Conservation (phyloP, 306 rosid genomes). For the Urtica urens region DNA sequence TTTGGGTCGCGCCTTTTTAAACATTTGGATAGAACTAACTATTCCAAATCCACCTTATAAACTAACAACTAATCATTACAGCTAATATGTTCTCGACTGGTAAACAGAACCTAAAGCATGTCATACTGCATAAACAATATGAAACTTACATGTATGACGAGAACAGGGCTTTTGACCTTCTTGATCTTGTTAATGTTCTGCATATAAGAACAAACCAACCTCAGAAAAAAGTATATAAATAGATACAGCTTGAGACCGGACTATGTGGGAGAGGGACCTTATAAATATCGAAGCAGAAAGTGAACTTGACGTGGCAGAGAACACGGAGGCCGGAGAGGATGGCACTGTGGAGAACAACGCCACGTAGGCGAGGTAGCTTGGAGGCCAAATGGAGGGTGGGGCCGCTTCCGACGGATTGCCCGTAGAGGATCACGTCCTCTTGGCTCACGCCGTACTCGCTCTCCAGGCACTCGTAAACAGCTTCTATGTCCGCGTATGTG, state of each 20-base stretch:
- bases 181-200: constrained; percentile 92
- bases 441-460: constrained; percentile 88
- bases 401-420: constrained; percentile 97
- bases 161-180: constrained; percentile 96
- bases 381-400: constrained; percentile 95
- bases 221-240: not conserved
- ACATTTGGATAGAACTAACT: too few relatives aligned
- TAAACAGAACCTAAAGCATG: constrained; percentile 4
- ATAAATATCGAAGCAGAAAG: constrained; percentile 83
- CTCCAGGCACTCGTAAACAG: constrained; percentile 88
- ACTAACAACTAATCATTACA: too few relatives aligned
- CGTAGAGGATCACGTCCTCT: constrained; percentile 86
- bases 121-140: constrained; percentile 1
- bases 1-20: too few relatives aligned
- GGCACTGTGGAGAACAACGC: constrained; percentile 89
- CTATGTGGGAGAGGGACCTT: too few relatives aligned
- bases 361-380: constrained; percentile 83
- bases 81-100: too few relatives aligned
- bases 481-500: constrained; percentile 94
- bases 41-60: too few relatives aligned
- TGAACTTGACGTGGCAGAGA: constrained; percentile 82
- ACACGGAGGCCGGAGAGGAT: constrained; percentile 94
- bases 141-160: constrained; percentile 90
- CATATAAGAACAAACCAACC: constrained; percentile 5
- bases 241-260: not conserved